These are phyloP conservation scores for Pseudofabraea citricarpa DNA, from an alignment of 2,329 filamentous ascomycete genomes.

Conservation along the genomic window DNA sequence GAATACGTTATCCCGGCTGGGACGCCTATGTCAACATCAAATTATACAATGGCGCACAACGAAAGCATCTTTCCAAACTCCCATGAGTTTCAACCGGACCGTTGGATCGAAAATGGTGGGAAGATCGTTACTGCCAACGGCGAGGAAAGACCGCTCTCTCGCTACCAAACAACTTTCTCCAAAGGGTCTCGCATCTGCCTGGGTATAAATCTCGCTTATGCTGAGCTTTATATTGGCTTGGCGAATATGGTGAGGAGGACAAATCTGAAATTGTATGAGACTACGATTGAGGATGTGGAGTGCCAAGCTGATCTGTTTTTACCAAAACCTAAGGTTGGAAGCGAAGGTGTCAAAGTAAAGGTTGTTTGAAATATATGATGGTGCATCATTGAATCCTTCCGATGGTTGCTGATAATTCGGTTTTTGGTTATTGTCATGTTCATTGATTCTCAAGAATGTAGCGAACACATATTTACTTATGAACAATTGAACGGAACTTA, in stretches of 20 bases:
- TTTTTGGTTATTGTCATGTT: no score
- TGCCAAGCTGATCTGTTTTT: slow-evolving; percentile 9
- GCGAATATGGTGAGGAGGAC: slow-evolving; percentile 19
- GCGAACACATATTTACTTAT: no score
- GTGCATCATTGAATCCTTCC: no score
- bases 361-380: no score
- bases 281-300: slow-evolving; percentile 1
- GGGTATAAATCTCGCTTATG: slow-evolving; percentile 23
- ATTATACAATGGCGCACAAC: background rate
- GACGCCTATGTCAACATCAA: background rate
- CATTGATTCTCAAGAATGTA: no score
- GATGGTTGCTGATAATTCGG: no score
- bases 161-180: slow-evolving; percentile 21
- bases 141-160: slow-evolving; percentile 16
- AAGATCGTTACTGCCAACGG: slow-evolving; percentile 10
- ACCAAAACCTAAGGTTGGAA: background rate
- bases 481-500: no score
- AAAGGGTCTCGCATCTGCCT: slow-evolving; percentile 22
- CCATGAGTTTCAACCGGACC: background rate
- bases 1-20: background rate
- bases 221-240: slow-evolving; percentile 25
- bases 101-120: slow-evolving; percentile 13
- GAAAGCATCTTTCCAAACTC: slow-evolving; percentile 1
- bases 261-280: slow-evolving; percentile 4
- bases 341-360: slow-evolving; percentile 7